phyloP scores from a whole-genome alignment of 2,329 filamentous ascomycete species.

The Hysterium pulicare region DNA sequence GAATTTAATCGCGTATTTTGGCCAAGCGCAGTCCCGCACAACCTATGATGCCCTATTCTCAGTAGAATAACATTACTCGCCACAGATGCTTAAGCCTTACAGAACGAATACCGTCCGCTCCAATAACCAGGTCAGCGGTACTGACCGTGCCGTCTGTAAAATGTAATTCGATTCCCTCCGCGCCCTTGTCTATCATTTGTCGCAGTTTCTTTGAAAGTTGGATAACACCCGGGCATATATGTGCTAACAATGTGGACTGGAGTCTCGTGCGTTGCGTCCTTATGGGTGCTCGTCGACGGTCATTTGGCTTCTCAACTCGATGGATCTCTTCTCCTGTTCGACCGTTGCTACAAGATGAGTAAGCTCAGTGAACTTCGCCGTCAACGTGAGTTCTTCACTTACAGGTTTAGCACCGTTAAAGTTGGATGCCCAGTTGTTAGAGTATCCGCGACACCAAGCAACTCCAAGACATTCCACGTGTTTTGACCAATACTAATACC shows the following conservation, averaged over 20 bases:
- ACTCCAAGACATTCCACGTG: constrained; percentile 47
- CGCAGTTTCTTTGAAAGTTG: constrained; percentile 46
- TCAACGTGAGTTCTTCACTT: background rate
- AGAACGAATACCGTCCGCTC: constrained; percentile 42
- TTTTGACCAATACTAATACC: constrained; percentile 48
- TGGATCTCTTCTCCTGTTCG: constrained; percentile 25
- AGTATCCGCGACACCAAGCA: constrained; percentile 28
- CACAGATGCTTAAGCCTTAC: no score
- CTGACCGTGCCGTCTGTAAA: constrained; percentile 44
- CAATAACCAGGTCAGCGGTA: constrained; percentile 42
- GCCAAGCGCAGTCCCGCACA: background rate
- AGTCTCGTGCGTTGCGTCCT: constrained; percentile 39
- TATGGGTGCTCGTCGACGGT: constrained; percentile 11
- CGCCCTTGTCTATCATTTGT: constrained; percentile 36
- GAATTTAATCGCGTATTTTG: background rate
- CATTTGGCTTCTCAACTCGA: constrained; percentile 14
- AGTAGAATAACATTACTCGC: no score
- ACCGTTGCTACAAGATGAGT: constrained; percentile 24
- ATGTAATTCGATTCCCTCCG: constrained; percentile 32
- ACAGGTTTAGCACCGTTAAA: constrained; percentile 30
- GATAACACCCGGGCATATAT: constrained; percentile 45
- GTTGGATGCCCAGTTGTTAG: constrained; percentile 30
- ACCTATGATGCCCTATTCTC: no score
- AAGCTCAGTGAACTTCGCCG: background rate
- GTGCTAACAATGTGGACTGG: constrained; percentile 48